phyloP scores from a whole-genome alignment of 2,329 filamentous ascomycete genomes.

The Helicocarpus griseus region DNA sequence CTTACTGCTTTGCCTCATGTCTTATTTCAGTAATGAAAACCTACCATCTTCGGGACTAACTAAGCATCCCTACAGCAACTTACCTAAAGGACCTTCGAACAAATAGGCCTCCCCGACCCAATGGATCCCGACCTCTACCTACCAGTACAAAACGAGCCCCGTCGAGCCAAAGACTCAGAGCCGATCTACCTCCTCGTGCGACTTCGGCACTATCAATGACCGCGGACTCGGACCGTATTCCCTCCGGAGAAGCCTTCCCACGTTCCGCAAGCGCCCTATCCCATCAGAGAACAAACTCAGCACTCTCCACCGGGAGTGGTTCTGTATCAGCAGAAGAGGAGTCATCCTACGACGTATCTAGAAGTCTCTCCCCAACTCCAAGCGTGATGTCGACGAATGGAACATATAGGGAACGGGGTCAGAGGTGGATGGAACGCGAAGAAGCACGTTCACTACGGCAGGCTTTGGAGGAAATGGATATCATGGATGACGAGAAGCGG shows the following conservation, averaged over 20 bases:
- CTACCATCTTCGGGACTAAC: not conserved
- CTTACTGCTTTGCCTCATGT: constrained; percentile 2
- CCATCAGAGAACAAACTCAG: constrained; percentile 26
- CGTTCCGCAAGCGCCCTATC: constrained; percentile 34
- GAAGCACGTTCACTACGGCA: constrained; percentile 47
- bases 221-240: constrained; percentile 14
- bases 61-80: constrained; percentile 33
- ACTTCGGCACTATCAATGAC: constrained; percentile 35
- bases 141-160: constrained; percentile 36
- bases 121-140: constrained; percentile 51
- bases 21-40: constrained; percentile 9
- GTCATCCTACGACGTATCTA: constrained; percentile 19
- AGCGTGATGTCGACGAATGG: constrained; percentile 23
- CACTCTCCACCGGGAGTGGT: constrained; percentile 13
- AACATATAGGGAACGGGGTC: constrained; percentile 45
- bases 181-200: constrained; percentile 30
- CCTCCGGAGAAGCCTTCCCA: constrained; percentile 19
- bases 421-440: constrained; percentile 48
- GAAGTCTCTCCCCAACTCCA: constrained; percentile 29
- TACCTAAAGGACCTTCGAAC: constrained; percentile 52
- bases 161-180: constrained; percentile 17
- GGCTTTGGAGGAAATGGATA: constrained; percentile 50
- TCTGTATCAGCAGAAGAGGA: constrained; percentile 28
- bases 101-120: constrained; percentile 48
- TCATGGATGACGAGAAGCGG: constrained; percentile 43